These are phyloP conservation scores for Rosellinia necatrix DNA, from an alignment of 2,329 filamentous ascomycete species.

Conservation along the genomic window DNA sequence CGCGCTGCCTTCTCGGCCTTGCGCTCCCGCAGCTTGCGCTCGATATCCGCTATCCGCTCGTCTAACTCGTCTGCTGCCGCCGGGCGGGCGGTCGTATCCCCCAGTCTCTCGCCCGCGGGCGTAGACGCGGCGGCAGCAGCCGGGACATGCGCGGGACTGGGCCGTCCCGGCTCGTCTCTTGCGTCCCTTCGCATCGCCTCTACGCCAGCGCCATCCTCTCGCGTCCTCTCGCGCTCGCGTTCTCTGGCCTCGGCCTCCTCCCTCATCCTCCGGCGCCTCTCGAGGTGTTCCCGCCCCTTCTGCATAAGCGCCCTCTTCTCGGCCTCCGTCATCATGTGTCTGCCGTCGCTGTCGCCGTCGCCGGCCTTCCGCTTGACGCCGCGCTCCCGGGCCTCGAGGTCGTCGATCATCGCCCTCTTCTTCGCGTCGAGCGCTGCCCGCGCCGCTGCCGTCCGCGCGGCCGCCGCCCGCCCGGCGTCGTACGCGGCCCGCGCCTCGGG, in stretches of 20 bases:
- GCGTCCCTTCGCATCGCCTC: neutral
- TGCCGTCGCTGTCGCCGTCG: slow-evolving; percentile 43
- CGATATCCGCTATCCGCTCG: slow-evolving; percentile 50
- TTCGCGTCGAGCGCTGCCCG: slow-evolving; percentile 74
- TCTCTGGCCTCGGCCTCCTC: slow-evolving; percentile 48
- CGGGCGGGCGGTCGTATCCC: slow-evolving; percentile 44
- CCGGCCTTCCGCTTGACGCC: slow-evolving; percentile 62
- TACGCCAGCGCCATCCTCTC: slow-evolving; percentile 15
- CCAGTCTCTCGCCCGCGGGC: slow-evolving; percentile 36
- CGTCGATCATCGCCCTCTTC: slow-evolving; percentile 79
- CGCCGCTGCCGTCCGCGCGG: slow-evolving; percentile 70
- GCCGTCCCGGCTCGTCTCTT: neutral
- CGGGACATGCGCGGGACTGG: neutral
- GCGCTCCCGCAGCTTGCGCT: slow-evolving; percentile 46
- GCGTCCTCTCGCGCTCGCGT: slow-evolving; percentile 40
- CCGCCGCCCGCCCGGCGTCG: slow-evolving; percentile 74
- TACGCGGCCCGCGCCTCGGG: slow-evolving; percentile 74
- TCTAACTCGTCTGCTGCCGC: slow-evolving; percentile 39
- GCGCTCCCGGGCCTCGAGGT: slow-evolving; percentile 78
- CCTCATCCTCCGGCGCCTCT: slow-evolving; percentile 49
- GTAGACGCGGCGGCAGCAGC: neutral
- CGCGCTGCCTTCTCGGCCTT: slow-evolving; percentile 45
- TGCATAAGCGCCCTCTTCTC: slow-evolving; percentile 40
- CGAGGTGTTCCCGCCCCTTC: slow-evolving; percentile 43
- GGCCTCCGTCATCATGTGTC: slow-evolving; percentile 22